Base-by-base conservation (phyloP, 2,329 filamentous ascomycete genomes). In the Arthrobotrys sphaeroides region DNA sequence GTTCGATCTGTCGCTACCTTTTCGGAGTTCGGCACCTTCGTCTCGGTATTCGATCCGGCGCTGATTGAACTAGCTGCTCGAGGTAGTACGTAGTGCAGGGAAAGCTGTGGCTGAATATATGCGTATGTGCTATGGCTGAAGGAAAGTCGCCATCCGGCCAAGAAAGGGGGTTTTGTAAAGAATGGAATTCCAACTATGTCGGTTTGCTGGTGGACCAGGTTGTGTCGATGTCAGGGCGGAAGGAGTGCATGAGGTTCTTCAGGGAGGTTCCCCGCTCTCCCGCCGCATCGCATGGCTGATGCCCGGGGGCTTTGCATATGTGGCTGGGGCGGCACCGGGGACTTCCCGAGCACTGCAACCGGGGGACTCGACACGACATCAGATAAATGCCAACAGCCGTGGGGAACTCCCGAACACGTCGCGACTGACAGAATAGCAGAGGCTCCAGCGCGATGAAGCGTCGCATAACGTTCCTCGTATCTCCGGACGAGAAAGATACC, bases 401-500 rank as follows among this genome's bases (percentile, higher is more conserved):
- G n/a, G n/a, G n/a, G 59, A 45, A 26, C 61, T 45, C 62, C 38
- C 33, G 40, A n/a, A 49, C 33, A 16, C 16, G 24, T 5, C 22
- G 16, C 22, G 47, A 61, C 51, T 31, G 47, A 55, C 47, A 45
- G 22, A 24, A 42, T 33, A 33, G n/a, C 16, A 13, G 4, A 43
- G 4, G 40, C 16, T 60, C 33, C 28, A 18, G 22, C 43, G 59
- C 62, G 12, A 75, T 75, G 72, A 75, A 75, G 57, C 72, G 72
- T 33, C 72, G 72, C 38, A 40, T 75, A 45, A 75, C 72, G 5
- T 75, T 75, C 64, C 53, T 75, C 28, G 36, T 53, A 22, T 49
- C 72, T n/a, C 64, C 72, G 16, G 5, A 49, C 13, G 59, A 74
- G n/a, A 24, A 36, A 24, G 55, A 67, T 22, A 31, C 49, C 9